phyloP scores from a whole-genome alignment of 495 filamentous ascomycete genomes.

The Podospora pseudoanserina region DNA sequence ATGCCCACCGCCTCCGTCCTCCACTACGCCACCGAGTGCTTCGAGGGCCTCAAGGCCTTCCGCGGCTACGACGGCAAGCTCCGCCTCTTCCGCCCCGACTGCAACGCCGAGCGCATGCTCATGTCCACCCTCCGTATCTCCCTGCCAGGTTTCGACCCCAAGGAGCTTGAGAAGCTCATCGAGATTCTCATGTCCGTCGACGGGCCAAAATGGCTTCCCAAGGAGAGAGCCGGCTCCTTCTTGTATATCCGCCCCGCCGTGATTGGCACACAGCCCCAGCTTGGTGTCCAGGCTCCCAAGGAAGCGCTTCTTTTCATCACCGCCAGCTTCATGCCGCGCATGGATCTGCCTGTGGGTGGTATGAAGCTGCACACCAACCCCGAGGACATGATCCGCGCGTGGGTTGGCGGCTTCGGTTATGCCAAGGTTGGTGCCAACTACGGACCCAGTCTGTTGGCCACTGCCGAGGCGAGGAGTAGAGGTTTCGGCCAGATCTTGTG shows the following conservation, averaged over 20 bases:
- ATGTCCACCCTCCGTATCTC: constrained; percentile 70
- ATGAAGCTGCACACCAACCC: constrained; percentile 73
- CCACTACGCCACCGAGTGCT: constrained; percentile 90
- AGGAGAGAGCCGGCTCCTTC: constrained; percentile 59
- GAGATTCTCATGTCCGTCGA: constrained; percentile 65
- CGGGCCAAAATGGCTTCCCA: constrained; percentile 76
- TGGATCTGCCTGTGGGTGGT: constrained; percentile 54
- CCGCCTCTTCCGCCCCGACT: constrained; percentile 78
- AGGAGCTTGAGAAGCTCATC: constrained; percentile 71
- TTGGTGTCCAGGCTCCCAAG: constrained; percentile 77
- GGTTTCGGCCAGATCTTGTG: constrained; percentile 91
- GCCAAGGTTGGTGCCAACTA: constrained; percentile 94
- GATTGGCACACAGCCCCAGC: constrained; percentile 72
- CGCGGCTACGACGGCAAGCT: constrained; percentile 77
- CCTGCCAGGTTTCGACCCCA: constrained; percentile 68
- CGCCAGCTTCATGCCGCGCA: constrained; percentile 63
- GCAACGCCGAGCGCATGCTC: constrained; percentile 72
- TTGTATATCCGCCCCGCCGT: constrained; percentile 79
- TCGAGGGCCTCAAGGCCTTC: constrained; percentile 87
- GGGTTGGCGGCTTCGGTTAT: constrained; percentile 88
- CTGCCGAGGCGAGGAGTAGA: constrained; percentile 61
- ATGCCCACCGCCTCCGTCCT: constrained; percentile 81
- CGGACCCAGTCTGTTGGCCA: constrained; percentile 73
- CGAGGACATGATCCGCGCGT: constrained; percentile 78
- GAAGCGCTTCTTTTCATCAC: constrained; percentile 85